Evolutionary conservation across 2,329 filamentous ascomycete species (phyloP), one percentile per base, ranked within the genome.

Genomic region (Pseudogymnoascus pannorum): DNA sequence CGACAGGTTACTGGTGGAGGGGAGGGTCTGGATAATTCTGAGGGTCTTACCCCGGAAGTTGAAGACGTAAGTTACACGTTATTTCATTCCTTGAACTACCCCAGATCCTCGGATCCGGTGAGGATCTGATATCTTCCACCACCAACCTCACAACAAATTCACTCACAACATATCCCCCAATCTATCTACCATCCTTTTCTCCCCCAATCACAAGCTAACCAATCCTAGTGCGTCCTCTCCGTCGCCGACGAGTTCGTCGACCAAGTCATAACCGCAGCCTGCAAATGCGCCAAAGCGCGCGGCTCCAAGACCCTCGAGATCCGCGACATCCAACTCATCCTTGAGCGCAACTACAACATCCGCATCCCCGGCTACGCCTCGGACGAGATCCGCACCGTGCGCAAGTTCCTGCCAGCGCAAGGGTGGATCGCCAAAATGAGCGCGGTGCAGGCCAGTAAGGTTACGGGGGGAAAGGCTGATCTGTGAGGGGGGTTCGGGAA

Each of bases 391-490:
- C 87, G 94, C 62, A 97, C 92, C 0, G 93, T 97, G 29, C 87
- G 92, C 73, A 97, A 97, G 79, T 88, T 95, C 60, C 89, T 94
- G 72, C 94, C 94, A 1, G 87, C 91, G 18, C 79, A 88, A 14
- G 89, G 86, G 20, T 99, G 94, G 92, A 93, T 94, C 64, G 88
- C 89, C 67, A 99, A 99, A 81, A 95, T 99, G 88, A 93, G 92
- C 70, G 93, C 94, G 22, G 88, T 99, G 14, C 92, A 96, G 76
- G 93, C 92, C 1, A 91, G 92, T 54, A 97, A 97, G 79, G 92
- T 87, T 51, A 87, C 84, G 4, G 81, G 83, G 22, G 71, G 71
- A 22, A 72, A 71, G 65, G 67, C 63, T n/a, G 60, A 63, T 22
- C 66, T 71, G 61, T 72, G 35, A 38, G 4, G 35, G n/a, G 5